Percentiles rank a stretch among this genome's conserved stretches.
These are phyloP conservation scores for Chenopodium album DNA, from an alignment of 148 eudicot genomes.

Conservation along the genomic window DNA sequence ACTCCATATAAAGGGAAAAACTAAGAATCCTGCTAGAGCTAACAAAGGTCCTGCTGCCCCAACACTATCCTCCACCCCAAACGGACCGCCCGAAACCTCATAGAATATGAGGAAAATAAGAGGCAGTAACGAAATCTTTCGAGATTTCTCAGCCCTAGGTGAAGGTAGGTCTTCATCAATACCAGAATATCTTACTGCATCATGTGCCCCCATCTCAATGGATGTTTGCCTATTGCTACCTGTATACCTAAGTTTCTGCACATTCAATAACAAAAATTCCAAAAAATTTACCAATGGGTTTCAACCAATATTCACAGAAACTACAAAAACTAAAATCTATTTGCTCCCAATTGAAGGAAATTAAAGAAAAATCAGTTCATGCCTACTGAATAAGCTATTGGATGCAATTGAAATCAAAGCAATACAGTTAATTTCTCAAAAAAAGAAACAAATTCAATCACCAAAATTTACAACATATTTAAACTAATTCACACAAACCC, in stretches of 20 bases:
- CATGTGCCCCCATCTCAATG: conserved; percentile 40
- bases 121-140: conserved; percentile 42
- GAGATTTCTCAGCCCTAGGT: conserved; percentile 34
- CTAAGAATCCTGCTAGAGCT: conserved; percentile 47
- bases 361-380: too few species aligned
- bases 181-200: conserved; percentile 36
- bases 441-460: not conserved
- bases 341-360: too few species aligned
- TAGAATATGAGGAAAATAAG: conserved; percentile 54
- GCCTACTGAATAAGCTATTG: too few species aligned
- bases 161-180: conserved; percentile 31
- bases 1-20: conserved; percentile 54
- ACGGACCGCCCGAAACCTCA: conserved; percentile 53
- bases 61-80: conserved; percentile 53
- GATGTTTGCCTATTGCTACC: conserved; percentile 38
- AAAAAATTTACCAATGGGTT: conserved; percentile 13
- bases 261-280: conserved; percentile 25
- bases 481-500: not conserved
- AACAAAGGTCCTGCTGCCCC: conserved; percentile 54
- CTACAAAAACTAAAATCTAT: not conserved
- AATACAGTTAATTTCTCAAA: not conserved
- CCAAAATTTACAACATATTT: not conserved
- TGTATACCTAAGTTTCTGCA: conserved; percentile 50
- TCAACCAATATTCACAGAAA: not conserved
- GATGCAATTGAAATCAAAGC: not conserved